phyloP scores from a whole-genome alignment of 768 basidiomycete genomes.

The Tulasnella sp. region DNA sequence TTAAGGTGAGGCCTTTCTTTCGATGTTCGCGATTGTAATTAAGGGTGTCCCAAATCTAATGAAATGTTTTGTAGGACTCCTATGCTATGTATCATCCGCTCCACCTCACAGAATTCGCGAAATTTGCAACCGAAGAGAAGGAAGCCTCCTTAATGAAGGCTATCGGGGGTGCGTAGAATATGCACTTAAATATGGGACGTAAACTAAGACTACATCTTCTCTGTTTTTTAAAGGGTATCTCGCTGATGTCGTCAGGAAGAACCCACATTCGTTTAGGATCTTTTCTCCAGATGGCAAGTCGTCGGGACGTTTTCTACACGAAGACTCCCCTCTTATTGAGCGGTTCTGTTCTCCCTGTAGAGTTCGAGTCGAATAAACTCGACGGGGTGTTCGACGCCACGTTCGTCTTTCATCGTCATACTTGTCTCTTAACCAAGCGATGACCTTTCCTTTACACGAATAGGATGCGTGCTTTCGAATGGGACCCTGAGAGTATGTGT shows the following conservation, averaged over 20 bases:
- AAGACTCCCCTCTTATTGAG: not conserved
- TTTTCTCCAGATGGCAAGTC: constrained; percentile 63
- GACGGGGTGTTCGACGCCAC: constrained; percentile 57
- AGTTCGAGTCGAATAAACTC: constrained; percentile 79
- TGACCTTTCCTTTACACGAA: constrained; percentile 20
- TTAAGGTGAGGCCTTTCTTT: constrained; percentile 27
- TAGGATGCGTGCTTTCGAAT: constrained; percentile 70
- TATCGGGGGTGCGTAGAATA: constrained; percentile 32
- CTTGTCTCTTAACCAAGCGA: constrained; percentile 10
- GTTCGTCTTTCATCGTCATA: not conserved
- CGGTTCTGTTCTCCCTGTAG: constrained; percentile 22
- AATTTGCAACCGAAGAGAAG: constrained; percentile 35
- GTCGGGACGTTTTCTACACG: not conserved
- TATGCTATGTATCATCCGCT: constrained; percentile 55
- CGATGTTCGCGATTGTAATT: not conserved
- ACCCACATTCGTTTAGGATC: constrained; percentile 71
- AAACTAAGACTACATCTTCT: not conserved
- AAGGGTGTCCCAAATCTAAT: no score
- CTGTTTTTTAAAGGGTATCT: constrained; percentile 30
- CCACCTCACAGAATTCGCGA: constrained; percentile 53
- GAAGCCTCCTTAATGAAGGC: constrained; percentile 73
- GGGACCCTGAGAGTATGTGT: constrained; percentile 42
- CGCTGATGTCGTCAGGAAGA: constrained; percentile 40
- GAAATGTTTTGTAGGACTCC: no score
- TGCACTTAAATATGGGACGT: not conserved